These are phyloP conservation scores for Trichoderma sp. DNA, from an alignment of 2,329 filamentous ascomycete genomes.

Conservation along the genomic window DNA sequence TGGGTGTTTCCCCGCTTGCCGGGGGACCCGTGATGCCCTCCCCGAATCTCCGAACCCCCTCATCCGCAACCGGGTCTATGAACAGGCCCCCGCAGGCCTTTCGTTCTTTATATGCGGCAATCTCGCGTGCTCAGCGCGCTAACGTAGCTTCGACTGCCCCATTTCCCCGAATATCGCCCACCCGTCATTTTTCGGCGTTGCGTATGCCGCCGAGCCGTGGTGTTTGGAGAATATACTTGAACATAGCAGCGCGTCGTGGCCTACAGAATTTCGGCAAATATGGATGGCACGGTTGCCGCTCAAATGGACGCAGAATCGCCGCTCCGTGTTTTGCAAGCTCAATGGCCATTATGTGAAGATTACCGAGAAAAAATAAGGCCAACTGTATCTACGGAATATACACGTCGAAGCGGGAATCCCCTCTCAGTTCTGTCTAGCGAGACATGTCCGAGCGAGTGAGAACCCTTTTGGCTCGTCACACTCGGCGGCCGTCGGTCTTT, in stretches of 20 bases:
- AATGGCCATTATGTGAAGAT: neutral
- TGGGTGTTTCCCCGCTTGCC: neutral
- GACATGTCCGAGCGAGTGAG: conserved; percentile 5
- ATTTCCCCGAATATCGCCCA: conserved; percentile 18
- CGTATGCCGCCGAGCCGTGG: neutral
- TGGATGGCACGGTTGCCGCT: neutral
- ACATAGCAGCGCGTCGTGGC: neutral
- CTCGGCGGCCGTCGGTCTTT: conserved; percentile 15
- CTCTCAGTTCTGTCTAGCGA: neutral
- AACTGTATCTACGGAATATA: neutral
- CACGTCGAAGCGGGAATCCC: too few species aligned
- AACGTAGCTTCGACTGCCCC: neutral
- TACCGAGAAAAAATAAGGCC: neutral
- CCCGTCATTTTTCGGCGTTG: neutral
- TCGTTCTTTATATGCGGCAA: conserved; percentile 2
- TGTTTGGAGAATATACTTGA: neutral
- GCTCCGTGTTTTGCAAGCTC: neutral
- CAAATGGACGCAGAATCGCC: neutral
- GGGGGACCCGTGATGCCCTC: neutral
- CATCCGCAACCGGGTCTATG: neutral
- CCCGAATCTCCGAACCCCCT: conserved; percentile 23
- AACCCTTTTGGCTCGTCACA: neutral
- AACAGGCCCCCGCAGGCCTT: neutral
- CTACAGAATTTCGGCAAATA: conserved; percentile 10
- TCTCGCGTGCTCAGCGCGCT: conserved; percentile 5